Conservation (phyloP, 1,284 basidiomycete species). For the Afroboletus lepidellus region DNA sequence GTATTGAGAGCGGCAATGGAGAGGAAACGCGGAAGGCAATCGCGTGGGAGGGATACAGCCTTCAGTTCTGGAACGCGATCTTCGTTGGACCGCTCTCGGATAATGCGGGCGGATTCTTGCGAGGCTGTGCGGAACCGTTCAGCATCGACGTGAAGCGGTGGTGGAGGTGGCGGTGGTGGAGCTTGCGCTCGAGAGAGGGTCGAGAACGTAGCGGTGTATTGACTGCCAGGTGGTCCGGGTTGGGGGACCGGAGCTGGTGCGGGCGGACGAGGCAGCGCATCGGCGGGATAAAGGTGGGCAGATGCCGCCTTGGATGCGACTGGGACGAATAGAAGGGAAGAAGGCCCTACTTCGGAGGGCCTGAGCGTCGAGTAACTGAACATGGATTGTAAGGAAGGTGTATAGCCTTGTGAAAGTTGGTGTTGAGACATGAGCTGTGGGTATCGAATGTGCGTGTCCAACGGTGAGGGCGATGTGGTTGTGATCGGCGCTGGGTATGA, state of each 20-base stretch:
- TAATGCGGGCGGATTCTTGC: slow-evolving; percentile 31
- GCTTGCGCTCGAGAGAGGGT: slow-evolving; percentile 27
- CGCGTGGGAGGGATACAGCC: slow-evolving; percentile 63
- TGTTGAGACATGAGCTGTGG: slow-evolving; percentile 57
- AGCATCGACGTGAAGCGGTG: slow-evolving; percentile 19
- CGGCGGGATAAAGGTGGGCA: slow-evolving; percentile 32
- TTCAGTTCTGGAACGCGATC: slow-evolving; percentile 45
- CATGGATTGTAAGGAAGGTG: slow-evolving; percentile 57
- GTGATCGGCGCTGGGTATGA: slow-evolving; percentile 44
- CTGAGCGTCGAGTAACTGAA: slow-evolving; percentile 38
- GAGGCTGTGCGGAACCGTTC: slow-evolving; percentile 31
- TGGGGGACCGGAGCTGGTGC: slow-evolving; percentile 13
- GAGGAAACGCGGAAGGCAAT: slow-evolving; percentile 70
- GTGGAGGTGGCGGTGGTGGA: slow-evolving; percentile 21
- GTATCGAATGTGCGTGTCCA: slow-evolving; percentile 44
- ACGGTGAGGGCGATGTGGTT: slow-evolving; percentile 49
- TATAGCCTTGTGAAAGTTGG: slow-evolving; percentile 55
- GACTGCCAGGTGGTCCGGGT: slow-evolving; percentile 8
- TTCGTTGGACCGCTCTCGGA: slow-evolving; percentile 24
- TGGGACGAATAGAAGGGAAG: slow-evolving; percentile 33
- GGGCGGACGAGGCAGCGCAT: slow-evolving; percentile 35
- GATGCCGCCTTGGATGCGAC: slow-evolving; percentile 32
- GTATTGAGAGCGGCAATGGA: slow-evolving; percentile 67
- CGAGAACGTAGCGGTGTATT: slow-evolving; percentile 17
- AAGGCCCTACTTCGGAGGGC: slow-evolving; percentile 33